Evolutionary conservation across 176 grass and related monocot species (phyloP).

Genomic region (Aegilops umbellulata): DNA sequence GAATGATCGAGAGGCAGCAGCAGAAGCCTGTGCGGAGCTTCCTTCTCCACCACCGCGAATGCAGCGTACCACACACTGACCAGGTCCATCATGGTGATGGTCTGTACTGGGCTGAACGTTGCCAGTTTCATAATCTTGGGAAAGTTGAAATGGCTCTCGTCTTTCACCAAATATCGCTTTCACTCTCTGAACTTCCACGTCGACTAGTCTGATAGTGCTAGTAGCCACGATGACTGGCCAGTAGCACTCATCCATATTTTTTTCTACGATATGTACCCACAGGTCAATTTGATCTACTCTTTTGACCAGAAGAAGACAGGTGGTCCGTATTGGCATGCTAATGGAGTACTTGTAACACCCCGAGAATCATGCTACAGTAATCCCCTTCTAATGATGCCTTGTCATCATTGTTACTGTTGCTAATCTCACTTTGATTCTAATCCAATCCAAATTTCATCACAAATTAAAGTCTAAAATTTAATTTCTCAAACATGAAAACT

Average conservation of each 20-base stretch:
- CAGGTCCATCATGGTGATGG: conserved; percentile 30
- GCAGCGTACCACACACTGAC: neutral
- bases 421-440: too few species aligned
- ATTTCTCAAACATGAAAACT: too few species aligned
- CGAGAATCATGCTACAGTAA: too few species aligned
- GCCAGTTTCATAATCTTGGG: conserved; percentile 4
- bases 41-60: neutral
- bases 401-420: too few species aligned
- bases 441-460: too few species aligned
- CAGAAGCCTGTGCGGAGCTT: conserved; percentile 16
- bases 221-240: too few species aligned
- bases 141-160: neutral
- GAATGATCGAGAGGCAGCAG: conserved; percentile 15
- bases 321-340: too few species aligned
- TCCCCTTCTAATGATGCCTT: too few species aligned
- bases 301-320: too few species aligned
- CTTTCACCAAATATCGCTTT: neutral
- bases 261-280: neutral
- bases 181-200: neutral
- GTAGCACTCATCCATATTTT: neutral
- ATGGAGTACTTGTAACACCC: too few species aligned
- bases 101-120: conserved; percentile 5
- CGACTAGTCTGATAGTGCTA: neutral
- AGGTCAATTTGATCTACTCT: conserved; percentile 1
- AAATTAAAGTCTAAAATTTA: too few species aligned